Percentiles rank a stretch among this genome's conserved stretches.
These are phyloP conservation scores for Suhomyces vadensis DNA, from an alignment of 805 yeast genomes.

Conservation along the genomic window DNA sequence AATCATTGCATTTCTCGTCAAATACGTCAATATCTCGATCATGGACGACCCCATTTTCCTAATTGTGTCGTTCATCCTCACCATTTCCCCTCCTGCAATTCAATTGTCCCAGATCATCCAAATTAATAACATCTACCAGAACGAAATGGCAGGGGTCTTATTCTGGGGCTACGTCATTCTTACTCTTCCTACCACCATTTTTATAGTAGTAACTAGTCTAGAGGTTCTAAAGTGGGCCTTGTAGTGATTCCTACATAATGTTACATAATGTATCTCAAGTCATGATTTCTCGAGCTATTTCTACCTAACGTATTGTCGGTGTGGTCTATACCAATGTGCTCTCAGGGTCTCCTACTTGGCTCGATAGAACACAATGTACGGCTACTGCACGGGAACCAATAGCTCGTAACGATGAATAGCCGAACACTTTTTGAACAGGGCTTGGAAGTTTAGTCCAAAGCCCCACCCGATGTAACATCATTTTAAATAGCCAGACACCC, in stretches of 20 bases:
- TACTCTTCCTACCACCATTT: constrained; percentile 74
- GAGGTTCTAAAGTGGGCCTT: constrained; percentile 46
- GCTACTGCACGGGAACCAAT: too few species aligned
- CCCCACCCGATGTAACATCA: too few species aligned
- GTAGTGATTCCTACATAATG: neutral
- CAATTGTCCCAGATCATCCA: constrained; percentile 82
- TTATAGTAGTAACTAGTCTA: constrained; percentile 67
- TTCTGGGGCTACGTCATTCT: constrained; percentile 81
- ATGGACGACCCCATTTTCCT: constrained; percentile 80
- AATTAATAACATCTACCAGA: constrained; percentile 70
- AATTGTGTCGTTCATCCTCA: constrained; percentile 71
- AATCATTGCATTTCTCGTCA: constrained; percentile 61
- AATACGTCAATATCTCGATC: constrained; percentile 63
- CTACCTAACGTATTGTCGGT: too few species aligned
- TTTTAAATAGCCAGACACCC: too few species aligned
- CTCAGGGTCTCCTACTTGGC: too few species aligned
- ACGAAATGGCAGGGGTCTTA: constrained; percentile 79
- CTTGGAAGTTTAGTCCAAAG: too few species aligned
- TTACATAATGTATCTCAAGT: neutral
- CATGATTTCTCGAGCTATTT: too few species aligned
- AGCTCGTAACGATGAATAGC: too few species aligned
- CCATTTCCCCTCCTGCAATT: constrained; percentile 82
- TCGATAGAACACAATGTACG: too few species aligned
- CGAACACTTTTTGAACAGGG: too few species aligned
- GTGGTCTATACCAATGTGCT: too few species aligned